phyloP scores from a whole-genome alignment of 2,329 filamentous ascomycete genomes.

The Shiraia sp. region DNA sequence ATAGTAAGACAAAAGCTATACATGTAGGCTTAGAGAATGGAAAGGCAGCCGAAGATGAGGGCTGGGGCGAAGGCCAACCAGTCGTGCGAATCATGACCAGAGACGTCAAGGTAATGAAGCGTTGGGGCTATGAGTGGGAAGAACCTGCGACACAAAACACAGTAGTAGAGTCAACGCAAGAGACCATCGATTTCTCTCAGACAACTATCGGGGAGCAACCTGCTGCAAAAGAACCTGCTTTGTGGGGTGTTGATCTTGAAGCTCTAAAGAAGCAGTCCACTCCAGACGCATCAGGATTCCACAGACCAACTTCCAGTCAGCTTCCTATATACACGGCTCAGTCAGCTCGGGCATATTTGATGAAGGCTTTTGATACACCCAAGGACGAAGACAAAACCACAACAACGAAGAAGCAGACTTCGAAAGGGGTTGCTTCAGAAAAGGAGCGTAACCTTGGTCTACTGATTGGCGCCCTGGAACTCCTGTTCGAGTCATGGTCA shows the following conservation, averaged over 20 bases:
- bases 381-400: conserved; percentile 32
- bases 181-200: conserved; percentile 12
- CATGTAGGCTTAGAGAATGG: conserved; percentile 72
- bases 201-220: conserved; percentile 16
- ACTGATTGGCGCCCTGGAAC: conserved; percentile 70
- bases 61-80: conserved; percentile 76
- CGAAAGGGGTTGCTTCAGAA: conserved; percentile 58
- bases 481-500: conserved; percentile 76
- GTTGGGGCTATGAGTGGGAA: conserved; percentile 67
- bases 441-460: conserved; percentile 71
- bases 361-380: conserved; percentile 61
- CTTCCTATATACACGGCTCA: conserved; percentile 78
- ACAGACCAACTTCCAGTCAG: conserved; percentile 41
- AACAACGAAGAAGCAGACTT: conserved; percentile 49
- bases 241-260: conserved; percentile 64
- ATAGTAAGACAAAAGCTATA: conserved; percentile 75
- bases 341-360: conserved; percentile 62
- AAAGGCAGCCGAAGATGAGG: conserved; percentile 68
- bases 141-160: conserved; percentile 14
- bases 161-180: conserved; percentile 12
- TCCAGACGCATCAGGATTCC: conserved; percentile 15
- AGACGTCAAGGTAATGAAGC: conserved; percentile 74
- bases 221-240: conserved; percentile 48
- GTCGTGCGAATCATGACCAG: conserved; percentile 72
- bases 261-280: conserved; percentile 54